Percentiles rank a stretch among this genome's conserved stretches.
Evolutionary conservation across 2,329 filamentous ascomycete species (phyloP).

Genomic region (Camptophora hylomeconis): DNA sequence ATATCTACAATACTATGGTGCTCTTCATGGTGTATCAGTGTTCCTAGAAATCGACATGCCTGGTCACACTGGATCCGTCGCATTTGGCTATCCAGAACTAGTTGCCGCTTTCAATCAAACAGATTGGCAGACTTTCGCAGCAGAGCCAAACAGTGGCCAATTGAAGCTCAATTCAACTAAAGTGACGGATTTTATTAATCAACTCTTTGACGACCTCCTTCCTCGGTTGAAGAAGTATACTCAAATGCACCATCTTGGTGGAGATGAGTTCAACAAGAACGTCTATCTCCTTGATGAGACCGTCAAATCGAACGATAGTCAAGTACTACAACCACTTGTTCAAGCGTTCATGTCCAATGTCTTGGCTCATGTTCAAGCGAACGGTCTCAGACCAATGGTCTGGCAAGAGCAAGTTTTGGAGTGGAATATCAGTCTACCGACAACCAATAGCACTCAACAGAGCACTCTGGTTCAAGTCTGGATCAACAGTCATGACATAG

Average conservation of each 20-base stretch:
- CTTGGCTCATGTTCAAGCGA: constrained; percentile 49
- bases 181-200: constrained; percentile 60
- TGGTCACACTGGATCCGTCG: constrained; percentile 60
- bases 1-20: constrained; percentile 57
- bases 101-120: constrained; percentile 49
- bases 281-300: constrained; percentile 62
- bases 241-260: constrained; percentile 71
- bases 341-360: constrained; percentile 63
- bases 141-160: constrained; percentile 46
- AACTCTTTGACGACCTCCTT: constrained; percentile 60
- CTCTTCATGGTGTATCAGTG: constrained; percentile 54
- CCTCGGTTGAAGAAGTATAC: constrained; percentile 58
- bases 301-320: constrained; percentile 51
- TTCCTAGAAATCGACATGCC: constrained; percentile 72
- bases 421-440: constrained; percentile 65
- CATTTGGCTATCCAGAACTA: constrained; percentile 55
- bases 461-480: constrained; percentile 54
- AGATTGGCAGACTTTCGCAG: constrained; percentile 39
- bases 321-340: constrained; percentile 59
- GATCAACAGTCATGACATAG: constrained; percentile 32
- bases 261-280: constrained; percentile 73
- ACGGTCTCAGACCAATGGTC: constrained; percentile 59
- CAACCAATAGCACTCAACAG: constrained; percentile 28
- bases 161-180: constrained; percentile 62
- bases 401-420: constrained; percentile 79